These are phyloP conservation scores for Paraconiothyrium sp. DNA, from an alignment of 2,329 filamentous ascomycete species.

Conservation along the genomic window DNA sequence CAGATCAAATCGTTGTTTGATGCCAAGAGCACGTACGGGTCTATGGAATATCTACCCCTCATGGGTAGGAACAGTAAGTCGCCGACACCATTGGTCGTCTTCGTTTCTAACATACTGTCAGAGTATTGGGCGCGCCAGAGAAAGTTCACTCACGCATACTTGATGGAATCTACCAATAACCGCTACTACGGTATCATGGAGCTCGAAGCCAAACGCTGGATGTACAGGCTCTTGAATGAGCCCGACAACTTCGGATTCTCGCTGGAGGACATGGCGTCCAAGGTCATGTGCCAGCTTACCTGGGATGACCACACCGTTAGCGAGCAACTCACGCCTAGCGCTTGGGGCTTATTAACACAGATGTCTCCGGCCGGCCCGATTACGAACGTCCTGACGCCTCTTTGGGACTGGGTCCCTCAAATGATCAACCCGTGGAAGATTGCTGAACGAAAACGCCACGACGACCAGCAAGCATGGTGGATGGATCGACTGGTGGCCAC, in stretches of 20 bases:
- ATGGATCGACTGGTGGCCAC: constrained; percentile 57
- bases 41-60: constrained; percentile 65
- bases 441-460: constrained; percentile 62
- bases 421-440: constrained; percentile 64
- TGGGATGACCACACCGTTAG: constrained; percentile 64
- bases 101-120: constrained; percentile 27
- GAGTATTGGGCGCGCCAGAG: constrained; percentile 66
- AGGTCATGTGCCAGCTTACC: constrained; percentile 64
- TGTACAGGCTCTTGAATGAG: constrained; percentile 59
- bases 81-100: neutral
- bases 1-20: constrained; percentile 62
- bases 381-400: constrained; percentile 65
- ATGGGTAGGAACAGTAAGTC: constrained; percentile 65
- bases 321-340: constrained; percentile 60
- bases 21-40: constrained; percentile 63
- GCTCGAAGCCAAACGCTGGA: constrained; percentile 64
- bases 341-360: constrained; percentile 66
- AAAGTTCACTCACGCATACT: constrained; percentile 62
- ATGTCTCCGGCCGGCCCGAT: constrained; percentile 68
- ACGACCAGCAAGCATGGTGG: constrained; percentile 64
- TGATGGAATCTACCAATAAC: constrained; percentile 57
- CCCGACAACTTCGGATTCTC: constrained; percentile 62
- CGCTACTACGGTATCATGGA: constrained; percentile 61
- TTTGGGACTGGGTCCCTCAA: constrained; percentile 61
- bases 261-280: constrained; percentile 67